phyloP scores from a whole-genome alignment of 306 rosid genomes.

The Styphnolobium japonicum region DNA sequence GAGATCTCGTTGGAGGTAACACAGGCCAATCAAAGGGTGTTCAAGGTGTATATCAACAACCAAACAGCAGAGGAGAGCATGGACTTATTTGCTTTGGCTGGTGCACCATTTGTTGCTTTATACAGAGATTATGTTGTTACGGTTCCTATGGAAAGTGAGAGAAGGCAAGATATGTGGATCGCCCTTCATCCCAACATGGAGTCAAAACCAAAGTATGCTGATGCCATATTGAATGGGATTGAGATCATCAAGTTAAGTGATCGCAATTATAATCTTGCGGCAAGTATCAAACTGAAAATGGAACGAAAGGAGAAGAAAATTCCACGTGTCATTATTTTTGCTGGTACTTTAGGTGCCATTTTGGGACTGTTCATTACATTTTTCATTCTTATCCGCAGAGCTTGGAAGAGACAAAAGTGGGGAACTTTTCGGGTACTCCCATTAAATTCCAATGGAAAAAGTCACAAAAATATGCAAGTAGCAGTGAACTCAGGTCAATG shows the following conservation, averaged over 20 bases:
- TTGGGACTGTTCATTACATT: not conserved
- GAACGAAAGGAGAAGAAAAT: conserved; percentile 3
- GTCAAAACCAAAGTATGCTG: conserved; percentile 28
- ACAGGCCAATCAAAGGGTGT: conserved; percentile 32
- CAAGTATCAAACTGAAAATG: conserved; percentile 11
- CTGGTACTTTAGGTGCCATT: conserved; percentile 10
- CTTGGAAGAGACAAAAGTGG: not conserved
- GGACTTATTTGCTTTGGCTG: conserved; percentile 31
- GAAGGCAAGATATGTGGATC: conserved; percentile 25
- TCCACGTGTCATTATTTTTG: not conserved
- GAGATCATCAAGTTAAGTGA: conserved; percentile 48
- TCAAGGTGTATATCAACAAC: conserved; percentile 41
- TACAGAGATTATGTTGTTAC: conserved; percentile 35
- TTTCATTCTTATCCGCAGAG: conserved; percentile 1
- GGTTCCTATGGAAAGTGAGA: conserved; percentile 19
- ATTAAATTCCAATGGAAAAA: not conserved
- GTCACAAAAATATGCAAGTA: conserved; percentile 9
- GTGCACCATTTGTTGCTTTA: conserved; percentile 15
- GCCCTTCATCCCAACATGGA: conserved; percentile 35
- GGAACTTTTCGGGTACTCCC: not conserved
- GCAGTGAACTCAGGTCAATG: conserved; percentile 20
- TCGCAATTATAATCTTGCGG: conserved; percentile 24
- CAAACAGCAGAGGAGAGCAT: conserved; percentile 37
- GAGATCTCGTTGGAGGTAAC: conserved; percentile 31
- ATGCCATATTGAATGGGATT: conserved; percentile 44